A percentile compares a stretch with the other conserved stretches of the same genome.
These are phyloP conservation scores for Ophiocordyceps sinensis DNA, from an alignment of 2,329 filamentous ascomycete genomes.

Conservation along the genomic window DNA sequence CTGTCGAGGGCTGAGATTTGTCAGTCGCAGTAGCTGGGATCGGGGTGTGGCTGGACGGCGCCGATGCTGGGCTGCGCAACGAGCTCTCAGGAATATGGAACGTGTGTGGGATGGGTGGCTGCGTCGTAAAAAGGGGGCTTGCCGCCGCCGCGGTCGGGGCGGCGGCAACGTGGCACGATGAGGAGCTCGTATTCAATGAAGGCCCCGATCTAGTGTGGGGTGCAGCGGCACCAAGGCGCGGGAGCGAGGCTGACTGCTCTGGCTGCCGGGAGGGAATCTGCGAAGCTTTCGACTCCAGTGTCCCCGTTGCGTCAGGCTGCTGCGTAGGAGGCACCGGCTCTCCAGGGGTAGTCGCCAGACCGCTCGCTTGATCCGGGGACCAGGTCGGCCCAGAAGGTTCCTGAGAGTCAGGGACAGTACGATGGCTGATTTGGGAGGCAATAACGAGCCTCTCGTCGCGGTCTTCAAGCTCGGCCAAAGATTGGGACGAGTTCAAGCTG, in stretches of 20 bases:
- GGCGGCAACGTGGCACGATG: background rate
- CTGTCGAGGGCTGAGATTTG: background rate
- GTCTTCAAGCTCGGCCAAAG: slow-evolving; percentile 20
- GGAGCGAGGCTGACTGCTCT: slow-evolving; percentile 1
- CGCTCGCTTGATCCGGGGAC: slow-evolving; percentile 2
- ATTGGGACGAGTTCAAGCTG: slow-evolving; percentile 15
- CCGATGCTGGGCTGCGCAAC: background rate
- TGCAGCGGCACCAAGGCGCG: background rate
- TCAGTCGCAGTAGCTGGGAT: slow-evolving; percentile 2
- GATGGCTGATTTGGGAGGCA: slow-evolving; percentile 16
- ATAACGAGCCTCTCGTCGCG: slow-evolving; percentile 17
- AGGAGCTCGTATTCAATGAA: background rate
- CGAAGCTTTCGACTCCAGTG: background rate
- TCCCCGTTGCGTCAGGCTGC: background rate
- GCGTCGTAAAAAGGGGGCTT: slow-evolving; percentile 6
- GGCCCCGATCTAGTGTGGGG: background rate
- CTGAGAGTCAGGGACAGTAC: slow-evolving; percentile 30
- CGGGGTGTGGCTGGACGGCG: background rate
- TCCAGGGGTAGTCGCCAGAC: background rate
- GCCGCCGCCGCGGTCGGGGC: background rate
- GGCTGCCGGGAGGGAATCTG: slow-evolving; percentile 13
- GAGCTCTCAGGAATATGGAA: slow-evolving; percentile 4
- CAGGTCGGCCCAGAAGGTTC: slow-evolving; percentile 15
- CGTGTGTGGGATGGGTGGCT: slow-evolving; percentile 1
- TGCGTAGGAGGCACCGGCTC: no score